Base-by-base conservation (phyloP, 306 rosid species). In the Cucurbita ficifolia region DNA sequence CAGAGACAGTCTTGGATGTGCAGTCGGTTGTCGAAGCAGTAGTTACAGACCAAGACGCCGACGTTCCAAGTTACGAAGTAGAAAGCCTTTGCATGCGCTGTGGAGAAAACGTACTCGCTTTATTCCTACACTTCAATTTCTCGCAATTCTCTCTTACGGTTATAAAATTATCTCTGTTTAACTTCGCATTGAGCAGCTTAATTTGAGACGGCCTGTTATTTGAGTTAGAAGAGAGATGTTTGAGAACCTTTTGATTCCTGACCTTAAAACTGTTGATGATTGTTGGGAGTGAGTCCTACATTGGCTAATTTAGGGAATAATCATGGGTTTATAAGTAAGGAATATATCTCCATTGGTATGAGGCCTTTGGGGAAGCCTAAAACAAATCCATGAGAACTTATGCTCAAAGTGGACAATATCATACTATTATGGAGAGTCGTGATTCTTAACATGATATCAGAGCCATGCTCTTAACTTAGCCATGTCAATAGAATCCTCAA, bases 51-150 rank as follows among this genome's bases (percentile, higher is more conserved):
- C 87, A 76, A 51, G 76, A 72, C 73, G 61, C 77, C 6, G 92
- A 86, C 36, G 84, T 88, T 14, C 97, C 97, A 4, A 86, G 91
- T 48, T 90, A 89, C 82, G 46, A 55, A 67, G 68, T 94, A 53
- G 97, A 94, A 78, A 87, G 96, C 81, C 92, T 90, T 76, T 94
- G 98, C 81, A 94, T 94, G 98, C 96, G 96, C 51, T 94, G 97
- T 67, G 75, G 82, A 45, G 77, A 87, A 79, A 94, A 94, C 42
- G 98, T 94, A 81, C 3, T 22, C 33, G 6, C 10, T 1, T 12
- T 3, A 40, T 72, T 58, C 43, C 40, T 70, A 72, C 11, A 7
- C 38, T 59, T 64, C 74, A 36, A 77, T 57, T 81, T 76, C 17
- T 79, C 8, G 39, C 50, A 60, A 6, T n/a, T 63, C 14, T 63